Conservation (phyloP, 1,284 basidiomycete species). For the Fomitopsis pinicola region DNA sequence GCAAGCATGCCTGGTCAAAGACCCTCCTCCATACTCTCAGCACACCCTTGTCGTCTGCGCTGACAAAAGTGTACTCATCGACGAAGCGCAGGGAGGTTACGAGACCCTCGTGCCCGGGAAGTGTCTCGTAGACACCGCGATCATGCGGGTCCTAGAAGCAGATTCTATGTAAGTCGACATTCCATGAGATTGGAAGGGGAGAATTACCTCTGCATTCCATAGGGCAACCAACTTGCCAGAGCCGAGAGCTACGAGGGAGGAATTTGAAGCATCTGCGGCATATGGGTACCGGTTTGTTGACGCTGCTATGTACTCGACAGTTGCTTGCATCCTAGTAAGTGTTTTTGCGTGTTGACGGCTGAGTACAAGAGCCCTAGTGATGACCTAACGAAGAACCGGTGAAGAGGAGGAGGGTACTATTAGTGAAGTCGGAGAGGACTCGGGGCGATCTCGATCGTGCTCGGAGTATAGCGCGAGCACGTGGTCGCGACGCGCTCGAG, state of each 20-base stretch:
- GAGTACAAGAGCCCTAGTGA: too few species aligned
- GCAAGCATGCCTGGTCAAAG: conserved; percentile 34
- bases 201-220: conserved; percentile 62
- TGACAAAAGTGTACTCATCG: conserved; percentile 46
- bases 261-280: conserved; percentile 51
- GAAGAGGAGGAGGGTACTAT: neutral
- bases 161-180: neutral
- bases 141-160: conserved; percentile 40
- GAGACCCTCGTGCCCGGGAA: conserved; percentile 71
- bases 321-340: conserved; percentile 19
- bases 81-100: conserved; percentile 76
- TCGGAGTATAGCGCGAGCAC: neutral
- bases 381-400: too few species aligned
- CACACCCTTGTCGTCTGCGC: conserved; percentile 71
- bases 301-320: conserved; percentile 69
- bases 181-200: neutral
- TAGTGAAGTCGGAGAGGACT: neutral
- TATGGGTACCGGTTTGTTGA: conserved; percentile 75
- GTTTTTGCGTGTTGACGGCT: too few species aligned
- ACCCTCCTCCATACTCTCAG: conserved; percentile 50
- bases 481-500: neutral
- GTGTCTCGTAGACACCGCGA: conserved; percentile 59
- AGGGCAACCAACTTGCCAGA: conserved; percentile 73
- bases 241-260: conserved; percentile 72
- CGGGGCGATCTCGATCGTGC: conserved; percentile 3